Percentiles rank a stretch among this genome's conserved stretches.
These are phyloP conservation scores for Stentor coeruleus DNA, from an alignment of 73 alveolate species.

Conservation along the genomic window DNA sequence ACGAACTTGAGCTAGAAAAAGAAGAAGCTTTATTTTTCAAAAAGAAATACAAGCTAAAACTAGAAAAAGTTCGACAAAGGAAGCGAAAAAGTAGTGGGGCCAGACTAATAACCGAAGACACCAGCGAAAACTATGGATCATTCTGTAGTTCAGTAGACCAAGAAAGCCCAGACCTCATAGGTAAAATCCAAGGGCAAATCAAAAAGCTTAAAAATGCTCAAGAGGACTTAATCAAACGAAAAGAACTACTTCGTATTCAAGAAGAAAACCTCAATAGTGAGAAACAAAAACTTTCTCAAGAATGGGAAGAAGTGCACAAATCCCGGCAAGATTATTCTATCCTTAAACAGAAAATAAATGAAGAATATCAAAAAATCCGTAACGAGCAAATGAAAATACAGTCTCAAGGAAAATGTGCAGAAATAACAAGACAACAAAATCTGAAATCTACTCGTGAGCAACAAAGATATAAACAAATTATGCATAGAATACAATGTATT, in stretches of 20 bases:
- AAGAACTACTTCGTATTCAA: not conserved
- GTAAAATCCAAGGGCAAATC: not conserved
- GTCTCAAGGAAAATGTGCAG: not conserved
- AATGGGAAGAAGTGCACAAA: not conserved
- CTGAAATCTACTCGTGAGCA: not conserved
- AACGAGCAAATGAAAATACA: not conserved
- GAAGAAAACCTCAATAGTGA: not conserved
- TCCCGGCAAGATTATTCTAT: not conserved
- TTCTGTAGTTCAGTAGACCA: not conserved
- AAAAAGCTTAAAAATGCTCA: not conserved
- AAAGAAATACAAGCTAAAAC: not conserved
- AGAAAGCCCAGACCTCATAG: not conserved
- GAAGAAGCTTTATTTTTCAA: constrained; percentile 12
- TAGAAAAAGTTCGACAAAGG: not conserved
- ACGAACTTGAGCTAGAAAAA: constrained; percentile 19
- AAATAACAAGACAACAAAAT: no score
- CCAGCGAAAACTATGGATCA: not conserved
- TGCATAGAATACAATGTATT: not conserved
- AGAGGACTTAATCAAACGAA: not conserved
- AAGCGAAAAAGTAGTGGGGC: not conserved
- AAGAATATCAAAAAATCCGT: not conserved
- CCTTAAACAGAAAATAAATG: not conserved
- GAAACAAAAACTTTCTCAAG: not conserved
- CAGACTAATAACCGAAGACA: not conserved
- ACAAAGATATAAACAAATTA: not conserved